Conservation (phyloP, 2,329 filamentous ascomycete species). For the Alternaria tenuissima region DNA sequence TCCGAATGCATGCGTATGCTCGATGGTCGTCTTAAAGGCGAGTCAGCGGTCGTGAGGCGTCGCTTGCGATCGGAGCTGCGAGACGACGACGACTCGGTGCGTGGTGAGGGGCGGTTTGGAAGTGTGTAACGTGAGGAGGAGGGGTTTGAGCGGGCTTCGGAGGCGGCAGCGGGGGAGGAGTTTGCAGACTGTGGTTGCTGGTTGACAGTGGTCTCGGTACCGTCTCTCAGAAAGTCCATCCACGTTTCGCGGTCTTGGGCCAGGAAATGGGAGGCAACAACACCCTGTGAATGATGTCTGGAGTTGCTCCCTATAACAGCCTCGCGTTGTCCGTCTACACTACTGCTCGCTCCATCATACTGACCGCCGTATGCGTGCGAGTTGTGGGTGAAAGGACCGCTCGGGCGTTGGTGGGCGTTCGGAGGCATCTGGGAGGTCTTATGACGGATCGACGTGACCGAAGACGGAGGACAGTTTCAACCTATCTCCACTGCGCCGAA, state of each 20-base stretch:
- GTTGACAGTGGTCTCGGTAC: constrained; percentile 25
- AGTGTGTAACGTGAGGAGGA: constrained; percentile 28
- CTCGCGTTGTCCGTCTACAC: constrained; percentile 10
- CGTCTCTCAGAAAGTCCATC: constrained; percentile 45
- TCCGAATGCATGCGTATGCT: constrained; percentile 33
- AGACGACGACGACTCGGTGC: constrained; percentile 29
- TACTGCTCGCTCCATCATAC: constrained; percentile 19
- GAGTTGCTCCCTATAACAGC: constrained; percentile 10
- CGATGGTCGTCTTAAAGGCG: constrained; percentile 42
- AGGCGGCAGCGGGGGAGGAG: constrained; percentile 8
- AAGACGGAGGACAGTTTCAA: constrained; percentile 6
- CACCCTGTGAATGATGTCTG: constrained; percentile 29
- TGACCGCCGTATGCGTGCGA: constrained; percentile 26
- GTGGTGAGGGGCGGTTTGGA: constrained; percentile 28
- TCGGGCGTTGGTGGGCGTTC: constrained; percentile 18
- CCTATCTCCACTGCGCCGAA: constrained; percentile 2
- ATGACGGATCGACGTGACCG: constrained; percentile 5
- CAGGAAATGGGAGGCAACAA: constrained; percentile 40
- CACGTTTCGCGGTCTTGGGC: constrained; percentile 46
- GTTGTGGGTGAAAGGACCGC: constrained; percentile 24
- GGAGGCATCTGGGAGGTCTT: constrained; percentile 20
- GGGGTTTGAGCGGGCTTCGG: constrained; percentile 17
- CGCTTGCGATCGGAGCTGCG: constrained; percentile 47
- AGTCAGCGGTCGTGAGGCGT: constrained; percentile 45
- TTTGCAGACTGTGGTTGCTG: constrained; percentile 14